These are phyloP conservation scores for Metschnikowia vanudenii DNA, from an alignment of 805 yeast species.

Conservation along the genomic window DNA sequence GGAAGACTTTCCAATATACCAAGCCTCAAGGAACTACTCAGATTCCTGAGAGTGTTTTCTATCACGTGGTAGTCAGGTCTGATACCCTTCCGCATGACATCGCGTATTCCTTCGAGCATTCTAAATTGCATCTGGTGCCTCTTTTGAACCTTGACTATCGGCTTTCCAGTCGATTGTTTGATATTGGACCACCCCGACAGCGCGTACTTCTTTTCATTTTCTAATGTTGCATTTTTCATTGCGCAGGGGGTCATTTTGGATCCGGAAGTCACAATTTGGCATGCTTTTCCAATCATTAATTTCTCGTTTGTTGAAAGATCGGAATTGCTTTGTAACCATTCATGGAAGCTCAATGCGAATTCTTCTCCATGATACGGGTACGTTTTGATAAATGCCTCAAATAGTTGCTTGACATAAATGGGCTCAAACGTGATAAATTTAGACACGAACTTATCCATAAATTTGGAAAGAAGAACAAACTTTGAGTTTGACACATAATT, in stretches of 20 bases:
- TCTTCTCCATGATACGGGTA: slow-evolving; percentile 33
- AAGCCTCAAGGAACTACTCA: slow-evolving; percentile 19
- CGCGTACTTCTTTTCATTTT: slow-evolving; percentile 26
- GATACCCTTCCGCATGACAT: slow-evolving; percentile 34
- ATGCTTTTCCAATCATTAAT: slow-evolving; percentile 11
- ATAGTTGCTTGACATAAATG: slow-evolving; percentile 25
- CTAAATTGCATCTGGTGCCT: slow-evolving; percentile 31
- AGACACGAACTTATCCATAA: slow-evolving; percentile 21
- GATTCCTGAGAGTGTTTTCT: slow-evolving; percentile 30
- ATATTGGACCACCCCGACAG: slow-evolving; percentile 26
- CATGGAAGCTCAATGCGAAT: slow-evolving; percentile 21
- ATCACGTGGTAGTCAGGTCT: slow-evolving; percentile 35
- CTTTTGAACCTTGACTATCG: slow-evolving; percentile 13
- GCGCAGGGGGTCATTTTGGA: slow-evolving; percentile 31
- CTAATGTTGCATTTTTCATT: slow-evolving; percentile 15
- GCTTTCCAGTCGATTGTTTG: slow-evolving; percentile 14
- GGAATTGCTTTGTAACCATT: slow-evolving; percentile 20
- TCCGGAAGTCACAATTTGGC: slow-evolving; percentile 21
- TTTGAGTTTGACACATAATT: slow-evolving; percentile 28
- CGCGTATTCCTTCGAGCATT: slow-evolving; percentile 32
- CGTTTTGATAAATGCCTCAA: slow-evolving; percentile 31
- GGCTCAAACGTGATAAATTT: slow-evolving; percentile 22
- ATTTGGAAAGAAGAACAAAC: slow-evolving; percentile 30
- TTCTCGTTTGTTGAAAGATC: slow-evolving; percentile 15
- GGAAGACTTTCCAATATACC: slow-evolving; percentile 25